A percentile compares a stretch with the other conserved stretches of the same genome.
These are phyloP conservation scores for Lupinus albus DNA, from an alignment of 306 rosid species.

Conservation along the genomic window DNA sequence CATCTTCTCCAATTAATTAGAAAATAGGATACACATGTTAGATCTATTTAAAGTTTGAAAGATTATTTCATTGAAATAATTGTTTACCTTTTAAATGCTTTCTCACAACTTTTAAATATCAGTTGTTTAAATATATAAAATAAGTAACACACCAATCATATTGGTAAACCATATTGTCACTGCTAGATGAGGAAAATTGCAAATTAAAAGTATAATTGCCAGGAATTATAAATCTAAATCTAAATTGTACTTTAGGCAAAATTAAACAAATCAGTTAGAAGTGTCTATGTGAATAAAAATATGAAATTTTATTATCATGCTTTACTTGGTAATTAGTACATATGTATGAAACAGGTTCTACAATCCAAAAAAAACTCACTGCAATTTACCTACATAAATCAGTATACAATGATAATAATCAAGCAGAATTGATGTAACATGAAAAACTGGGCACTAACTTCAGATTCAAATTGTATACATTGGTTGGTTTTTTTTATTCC, in stretches of 20 bases:
- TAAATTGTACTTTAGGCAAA: background rate
- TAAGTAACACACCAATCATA: background rate
- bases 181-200: background rate
- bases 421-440: conserved; percentile 28
- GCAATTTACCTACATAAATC: conserved; percentile 31
- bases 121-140: background rate
- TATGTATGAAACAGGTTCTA: conserved; percentile 11
- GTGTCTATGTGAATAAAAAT: background rate
- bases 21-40: too few relatives aligned
- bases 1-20: too few relatives aligned
- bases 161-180: background rate
- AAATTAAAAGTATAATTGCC: conserved; percentile 8
- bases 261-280: background rate
- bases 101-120: too few relatives aligned
- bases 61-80: too few relatives aligned
- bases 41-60: too few relatives aligned
- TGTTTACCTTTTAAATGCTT: background rate
- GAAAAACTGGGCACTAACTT: conserved; percentile 26
- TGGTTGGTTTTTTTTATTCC: conserved; percentile 22
- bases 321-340: conserved; percentile 12
- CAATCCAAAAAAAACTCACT: conserved; percentile 16
- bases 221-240: background rate
- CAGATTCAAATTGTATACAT: conserved; percentile 29
- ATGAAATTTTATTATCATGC: conserved; percentile 31
- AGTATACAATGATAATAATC: conserved; percentile 32